Base-by-base conservation (phyloP, 805 yeast species). In the Suhomyces prunicola region DNA sequence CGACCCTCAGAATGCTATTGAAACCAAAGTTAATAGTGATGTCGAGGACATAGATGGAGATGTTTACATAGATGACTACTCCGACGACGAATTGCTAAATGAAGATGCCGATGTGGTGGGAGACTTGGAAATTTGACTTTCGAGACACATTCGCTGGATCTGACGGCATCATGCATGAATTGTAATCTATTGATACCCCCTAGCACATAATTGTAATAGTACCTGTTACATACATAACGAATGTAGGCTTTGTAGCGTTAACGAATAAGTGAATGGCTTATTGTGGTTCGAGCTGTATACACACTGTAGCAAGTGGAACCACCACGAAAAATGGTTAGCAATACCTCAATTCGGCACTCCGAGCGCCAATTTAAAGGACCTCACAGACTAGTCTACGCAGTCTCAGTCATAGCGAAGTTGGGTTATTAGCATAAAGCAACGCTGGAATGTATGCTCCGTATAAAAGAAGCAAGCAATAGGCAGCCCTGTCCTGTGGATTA, bases 81-180 rank as follows among this genome's bases (percentile, higher is more conserved):
- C 51, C 17, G 64, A 57, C 35, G 67, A 60, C 15, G 63, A 54
- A 22, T 53, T 52, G 19, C 51, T 54, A 39, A 60, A 57, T 33
- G 63, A 60, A 13, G 68, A 63, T 23, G 61, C 58, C 46, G 76
- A 71, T 54, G 73, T 67, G 15, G 69, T 73, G 4, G 77, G 76
- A 17, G 76, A 72, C 53, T 60, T 74, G 27, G 77, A 73, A 54
- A 66, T 73, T 26, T 73, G 53, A 54, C 8, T 13, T 10, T 5
- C 8, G 6, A 6, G 17, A 5, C 17, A 33, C 36, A n/a, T 33
- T 33, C 6, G 33, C 33, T 29, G 33, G n/a, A 29, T 29, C n/a
- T 29, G 6, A 29, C 33, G n/a, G 33, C 33, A 29, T 12, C n/a
- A 27, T 10, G 13, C 33, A 29, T 29, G n/a, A 12, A n/a, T 29